Conservation (phyloP, 257 asterid genomes). For the Solanum habrochaites region DNA sequence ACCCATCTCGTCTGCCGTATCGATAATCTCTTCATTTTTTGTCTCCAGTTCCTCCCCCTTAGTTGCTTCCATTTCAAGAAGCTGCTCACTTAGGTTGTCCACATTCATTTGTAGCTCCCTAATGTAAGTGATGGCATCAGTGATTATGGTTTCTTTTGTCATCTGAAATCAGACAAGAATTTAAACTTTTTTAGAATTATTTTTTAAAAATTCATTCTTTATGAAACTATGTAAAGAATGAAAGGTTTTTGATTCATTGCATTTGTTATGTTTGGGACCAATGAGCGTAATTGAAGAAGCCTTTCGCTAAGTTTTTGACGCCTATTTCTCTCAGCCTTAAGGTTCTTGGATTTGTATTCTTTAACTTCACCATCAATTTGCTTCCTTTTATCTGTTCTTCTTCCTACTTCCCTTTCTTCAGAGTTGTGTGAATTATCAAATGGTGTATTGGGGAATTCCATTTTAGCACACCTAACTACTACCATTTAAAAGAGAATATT, state of each 20-base stretch:
- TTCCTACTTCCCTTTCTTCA: conserved; percentile 1
- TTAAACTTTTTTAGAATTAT: background rate
- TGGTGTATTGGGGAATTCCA: conserved; percentile 10
- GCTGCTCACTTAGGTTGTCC: conserved; percentile 41
- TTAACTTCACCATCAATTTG: conserved; percentile 7
- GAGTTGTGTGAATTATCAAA: conserved; percentile 4
- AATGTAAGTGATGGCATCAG: conserved; percentile 68
- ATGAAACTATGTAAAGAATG: background rate
- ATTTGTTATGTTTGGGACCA: conserved; percentile 76
- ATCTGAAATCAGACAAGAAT: conserved; percentile 27
- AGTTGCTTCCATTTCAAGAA: conserved; percentile 34
- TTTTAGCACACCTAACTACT: background rate
- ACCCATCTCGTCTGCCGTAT: conserved; percentile 28
- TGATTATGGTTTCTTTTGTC: conserved; percentile 63
- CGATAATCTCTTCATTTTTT: background rate
- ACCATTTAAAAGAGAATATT: background rate
- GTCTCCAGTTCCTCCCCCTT: conserved; percentile 2
- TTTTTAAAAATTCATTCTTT: background rate
- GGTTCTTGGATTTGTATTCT: conserved; percentile 70
- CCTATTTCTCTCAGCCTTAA: conserved; percentile 54
- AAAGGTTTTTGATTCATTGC: conserved; percentile 24
- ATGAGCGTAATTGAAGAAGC: conserved; percentile 60
- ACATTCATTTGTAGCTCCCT: conserved; percentile 41
- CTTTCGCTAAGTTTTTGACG: conserved; percentile 67
- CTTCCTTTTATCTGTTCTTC: conserved; percentile 20